These are phyloP conservation scores for Cochlearia excelsa DNA, from an alignment of 345 rosid species.

Conservation along the genomic window DNA sequence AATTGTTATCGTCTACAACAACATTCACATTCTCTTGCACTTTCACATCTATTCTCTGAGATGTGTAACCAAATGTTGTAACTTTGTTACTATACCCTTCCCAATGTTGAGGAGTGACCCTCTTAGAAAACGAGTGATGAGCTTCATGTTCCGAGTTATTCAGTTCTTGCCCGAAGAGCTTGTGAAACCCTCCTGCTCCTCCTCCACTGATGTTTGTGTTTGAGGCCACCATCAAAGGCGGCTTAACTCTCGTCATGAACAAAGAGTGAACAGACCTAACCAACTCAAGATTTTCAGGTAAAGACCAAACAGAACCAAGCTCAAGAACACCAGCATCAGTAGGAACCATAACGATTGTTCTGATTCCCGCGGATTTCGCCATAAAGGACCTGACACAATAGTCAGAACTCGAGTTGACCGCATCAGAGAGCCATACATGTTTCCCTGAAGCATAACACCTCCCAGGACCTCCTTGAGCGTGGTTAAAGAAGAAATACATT, in stretches of 20 bases:
- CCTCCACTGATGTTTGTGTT: constrained; percentile 27
- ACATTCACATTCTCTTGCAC: constrained; percentile 50
- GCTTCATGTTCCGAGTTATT: constrained; percentile 36
- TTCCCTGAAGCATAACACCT: constrained; percentile 72
- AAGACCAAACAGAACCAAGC: constrained; percentile 81
- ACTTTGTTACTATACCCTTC: constrained; percentile 46
- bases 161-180: constrained; percentile 81
- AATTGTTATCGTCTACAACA: constrained; percentile 44
- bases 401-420: constrained; percentile 46
- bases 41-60: constrained; percentile 44
- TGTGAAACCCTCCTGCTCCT: constrained; percentile 35
- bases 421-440: constrained; percentile 71
- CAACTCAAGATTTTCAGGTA: constrained; percentile 62
- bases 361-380: constrained; percentile 74
- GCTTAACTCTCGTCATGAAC: constrained; percentile 44
- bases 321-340: constrained; percentile 90
- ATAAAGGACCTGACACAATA: constrained; percentile 87
- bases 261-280: constrained; percentile 50
- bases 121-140: constrained; percentile 51
- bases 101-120: constrained; percentile 43
- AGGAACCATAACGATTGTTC: constrained; percentile 76
- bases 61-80: constrained; percentile 41
- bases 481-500: constrained; percentile 93
- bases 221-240: constrained; percentile 9
- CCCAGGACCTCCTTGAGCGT: constrained; percentile 90